Percentiles rank a stretch among this genome's conserved stretches.
phyloP scores from a whole-genome alignment of 2,329 filamentous ascomycete species.

The Alternaria infectoria region DNA sequence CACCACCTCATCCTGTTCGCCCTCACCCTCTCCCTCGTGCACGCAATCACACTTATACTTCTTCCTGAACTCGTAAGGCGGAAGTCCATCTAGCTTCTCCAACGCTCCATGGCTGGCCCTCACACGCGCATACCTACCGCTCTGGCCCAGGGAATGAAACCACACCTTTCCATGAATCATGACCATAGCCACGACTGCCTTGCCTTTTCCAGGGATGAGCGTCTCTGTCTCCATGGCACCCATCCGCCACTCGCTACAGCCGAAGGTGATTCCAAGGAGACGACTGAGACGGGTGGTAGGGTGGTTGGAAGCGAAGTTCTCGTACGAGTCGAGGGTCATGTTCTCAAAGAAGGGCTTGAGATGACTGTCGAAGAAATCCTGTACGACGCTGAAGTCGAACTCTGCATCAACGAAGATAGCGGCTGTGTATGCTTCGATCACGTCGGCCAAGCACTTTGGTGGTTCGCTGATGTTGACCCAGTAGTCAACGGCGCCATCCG shows the following conservation, averaged over 20 bases:
- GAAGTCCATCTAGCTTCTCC: slow-evolving; percentile 56
- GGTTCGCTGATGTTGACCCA: slow-evolving; percentile 67
- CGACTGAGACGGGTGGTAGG: slow-evolving; percentile 75
- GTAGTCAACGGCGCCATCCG: slow-evolving; percentile 66
- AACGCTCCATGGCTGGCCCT: slow-evolving; percentile 67
- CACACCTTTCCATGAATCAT: slow-evolving; percentile 76
- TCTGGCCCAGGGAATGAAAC: slow-evolving; percentile 66
- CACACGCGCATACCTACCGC: slow-evolving; percentile 75
- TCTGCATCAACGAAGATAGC: slow-evolving; percentile 89
- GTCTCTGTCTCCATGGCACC: slow-evolving; percentile 46
- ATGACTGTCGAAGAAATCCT: slow-evolving; percentile 76
- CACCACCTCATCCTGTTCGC: background rate
- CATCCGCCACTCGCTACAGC: slow-evolving; percentile 66
- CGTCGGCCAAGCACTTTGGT: slow-evolving; percentile 81
- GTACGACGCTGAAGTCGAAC: slow-evolving; percentile 77
- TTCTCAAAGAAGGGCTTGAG: slow-evolving; percentile 81
- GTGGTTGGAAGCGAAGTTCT: slow-evolving; percentile 84
- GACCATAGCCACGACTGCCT: slow-evolving; percentile 70
- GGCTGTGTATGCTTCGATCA: slow-evolving; percentile 87
- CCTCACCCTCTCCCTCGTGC: slow-evolving; percentile 16
- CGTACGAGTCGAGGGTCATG: slow-evolving; percentile 75
- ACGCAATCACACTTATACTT: slow-evolving; percentile 70
- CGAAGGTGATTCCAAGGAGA: slow-evolving; percentile 67
- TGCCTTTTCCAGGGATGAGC: slow-evolving; percentile 53
- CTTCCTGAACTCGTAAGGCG: slow-evolving; percentile 64